Base-by-base conservation (phyloP, 768 basidiomycete species). In the Glaciozyma antarctica region DNA sequence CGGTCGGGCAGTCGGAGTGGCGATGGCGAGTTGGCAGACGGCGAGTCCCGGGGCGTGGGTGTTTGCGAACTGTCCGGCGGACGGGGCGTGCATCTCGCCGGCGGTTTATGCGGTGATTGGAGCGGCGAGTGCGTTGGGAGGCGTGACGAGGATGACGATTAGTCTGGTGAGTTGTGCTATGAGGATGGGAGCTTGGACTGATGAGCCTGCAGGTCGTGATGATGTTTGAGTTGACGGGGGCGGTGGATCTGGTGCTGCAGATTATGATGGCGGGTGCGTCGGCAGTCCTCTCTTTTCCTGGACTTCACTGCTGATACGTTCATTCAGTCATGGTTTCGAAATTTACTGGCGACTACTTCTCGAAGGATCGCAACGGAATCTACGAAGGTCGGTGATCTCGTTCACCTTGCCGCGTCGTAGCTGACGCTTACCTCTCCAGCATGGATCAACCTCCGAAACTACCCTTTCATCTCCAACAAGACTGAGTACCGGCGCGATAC, bases 111-210 rank as follows among this genome's bases (percentile, higher is more conserved):
- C 74, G 7, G 74, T 77, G 54, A 73, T 81, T 41, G 94, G 94
- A 34, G 95, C 95, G 1, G 94, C 92, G 2, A 90, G 92, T 0
- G 81, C 91, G 0, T 80, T 99, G 53, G 92, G 92, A 34, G 94
- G 95, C n/a, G 93, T 95, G 22, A 97, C 94, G 60, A 80, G 90
- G 44, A 91, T 89, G 30, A 92, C 90, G 0, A 88, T 98, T 94
- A 93, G 91, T 49, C 41, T 73, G 56, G 66, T 71, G 52, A 30
- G 70, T 41, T 21, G 22, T 26, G 38, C 7, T 13, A 7, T 21
- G 1, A 3, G 22, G 17, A 15, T 9, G 41, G 17, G 12, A 32
- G 21, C 12, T 13, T 24, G 24, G 56, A 8, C 45, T 43, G 24
- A 15, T 0, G 81, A 91, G 67, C 28, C 92, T 90, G 0, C 81